Percentiles rank a stretch among this genome's conserved stretches.
Evolutionary conservation across 2,329 filamentous ascomycete genomes (phyloP).

Genomic region (Trichophyton benhamiae): DNA sequence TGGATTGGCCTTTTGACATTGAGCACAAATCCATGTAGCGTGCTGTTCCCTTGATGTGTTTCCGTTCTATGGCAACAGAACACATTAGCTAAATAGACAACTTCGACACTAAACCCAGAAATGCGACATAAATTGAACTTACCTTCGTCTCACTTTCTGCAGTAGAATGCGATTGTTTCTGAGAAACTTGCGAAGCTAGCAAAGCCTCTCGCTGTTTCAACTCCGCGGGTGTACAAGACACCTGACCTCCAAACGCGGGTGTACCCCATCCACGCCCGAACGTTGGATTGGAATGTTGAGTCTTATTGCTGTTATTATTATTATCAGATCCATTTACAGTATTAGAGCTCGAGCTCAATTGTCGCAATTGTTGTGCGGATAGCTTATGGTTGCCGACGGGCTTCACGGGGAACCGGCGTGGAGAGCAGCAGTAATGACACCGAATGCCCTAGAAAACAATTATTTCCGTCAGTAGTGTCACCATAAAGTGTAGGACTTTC

Average conservation of each 20-base stretch:
- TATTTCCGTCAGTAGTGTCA: background rate
- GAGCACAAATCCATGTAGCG: background rate
- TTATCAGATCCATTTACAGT: background rate
- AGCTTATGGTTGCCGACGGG: background rate
- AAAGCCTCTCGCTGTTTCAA: slow-evolving; percentile 10
- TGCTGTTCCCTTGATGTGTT: background rate
- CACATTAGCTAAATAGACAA: background rate
- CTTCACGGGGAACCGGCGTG: background rate
- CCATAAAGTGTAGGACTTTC: background rate
- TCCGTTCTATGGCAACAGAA: background rate
- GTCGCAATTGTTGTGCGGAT: background rate
- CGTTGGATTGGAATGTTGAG: background rate
- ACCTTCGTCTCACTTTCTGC: background rate
- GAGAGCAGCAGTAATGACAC: background rate
- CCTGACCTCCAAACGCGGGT: slow-evolving; percentile 3
- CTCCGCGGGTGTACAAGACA: slow-evolving; percentile 14
- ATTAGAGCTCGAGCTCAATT: background rate
- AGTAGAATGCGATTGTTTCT: background rate
- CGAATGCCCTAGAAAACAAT: background rate
- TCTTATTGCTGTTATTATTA: background rate
- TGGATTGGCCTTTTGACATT: background rate
- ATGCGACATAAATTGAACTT: background rate
- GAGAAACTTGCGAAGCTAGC: background rate
- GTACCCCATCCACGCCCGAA: slow-evolving; percentile 8
- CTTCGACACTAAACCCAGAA: background rate